A percentile compares a stretch with the other conserved stretches of the same genome.
These are phyloP conservation scores for Xylaria sp. DNA, from an alignment of 2,329 filamentous ascomycete species.

Conservation along the genomic window DNA sequence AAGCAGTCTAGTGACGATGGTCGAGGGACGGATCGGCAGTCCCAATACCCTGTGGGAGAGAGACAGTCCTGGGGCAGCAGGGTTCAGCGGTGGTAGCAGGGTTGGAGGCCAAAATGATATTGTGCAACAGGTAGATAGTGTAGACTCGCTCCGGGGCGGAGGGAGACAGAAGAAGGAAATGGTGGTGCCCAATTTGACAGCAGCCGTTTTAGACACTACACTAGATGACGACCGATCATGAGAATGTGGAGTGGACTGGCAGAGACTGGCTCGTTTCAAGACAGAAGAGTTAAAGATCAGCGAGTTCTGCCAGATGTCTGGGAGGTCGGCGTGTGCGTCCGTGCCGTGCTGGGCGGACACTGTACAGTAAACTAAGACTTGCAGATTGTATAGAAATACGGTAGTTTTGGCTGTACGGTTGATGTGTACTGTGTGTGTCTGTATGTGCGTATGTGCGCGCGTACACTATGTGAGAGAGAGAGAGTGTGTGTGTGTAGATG, in stretches of 20 bases:
- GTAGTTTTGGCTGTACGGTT: conserved; percentile 14
- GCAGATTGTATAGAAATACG: conserved; percentile 27
- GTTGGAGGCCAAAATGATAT: conserved; percentile 40
- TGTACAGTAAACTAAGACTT: conserved; percentile 30
- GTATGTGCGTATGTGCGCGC: background rate
- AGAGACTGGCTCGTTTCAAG: conserved; percentile 46
- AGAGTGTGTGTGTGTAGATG: no score
- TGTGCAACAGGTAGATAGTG: conserved; percentile 7
- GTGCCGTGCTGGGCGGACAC: conserved; percentile 29
- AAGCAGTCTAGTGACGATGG: conserved; percentile 54
- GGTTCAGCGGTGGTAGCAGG: conserved; percentile 44
- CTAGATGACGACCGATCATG: conserved; percentile 41
- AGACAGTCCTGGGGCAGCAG: conserved; percentile 52
- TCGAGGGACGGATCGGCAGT: conserved; percentile 60
- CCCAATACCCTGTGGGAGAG: conserved; percentile 54
- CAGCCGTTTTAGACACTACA: conserved; percentile 39
- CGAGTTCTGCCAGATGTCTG: conserved; percentile 42
- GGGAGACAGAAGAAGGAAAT: conserved; percentile 35
- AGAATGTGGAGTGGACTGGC: conserved; percentile 45
- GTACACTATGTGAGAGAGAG: no score
- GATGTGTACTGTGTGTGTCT: conserved; percentile 2
- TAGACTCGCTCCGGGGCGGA: conserved; percentile 39
- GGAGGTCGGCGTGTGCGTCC: conserved; percentile 37
- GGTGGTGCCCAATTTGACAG: conserved; percentile 45
- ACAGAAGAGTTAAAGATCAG: conserved; percentile 46